Evolutionary conservation across 306 rosid species (phyloP).

Genomic region (Macrotyloma uniflorum): DNA sequence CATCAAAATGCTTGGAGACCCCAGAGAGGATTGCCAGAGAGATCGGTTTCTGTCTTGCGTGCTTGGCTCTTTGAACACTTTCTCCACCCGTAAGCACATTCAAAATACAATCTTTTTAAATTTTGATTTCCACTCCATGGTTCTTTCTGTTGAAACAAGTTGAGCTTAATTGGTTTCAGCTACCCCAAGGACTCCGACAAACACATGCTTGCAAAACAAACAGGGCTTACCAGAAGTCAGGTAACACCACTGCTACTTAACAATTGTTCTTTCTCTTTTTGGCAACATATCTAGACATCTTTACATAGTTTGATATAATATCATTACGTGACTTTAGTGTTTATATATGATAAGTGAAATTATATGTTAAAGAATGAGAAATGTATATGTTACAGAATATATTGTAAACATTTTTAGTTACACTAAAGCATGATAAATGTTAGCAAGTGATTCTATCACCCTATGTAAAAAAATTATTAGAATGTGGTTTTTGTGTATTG

Average conservation of each 20-base stretch:
- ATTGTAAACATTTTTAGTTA: too few relatives aligned
- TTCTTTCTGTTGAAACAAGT: conserved; percentile 19
- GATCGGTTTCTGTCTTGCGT: conserved; percentile 96
- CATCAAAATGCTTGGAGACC: conserved; percentile 99
- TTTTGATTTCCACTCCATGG: not conserved
- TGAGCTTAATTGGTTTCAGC: conserved; percentile 45
- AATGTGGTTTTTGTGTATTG: not conserved
- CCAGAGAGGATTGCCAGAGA: conserved; percentile 93
- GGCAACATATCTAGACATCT: not conserved
- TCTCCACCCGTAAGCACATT: conserved; percentile 85
- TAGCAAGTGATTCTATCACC: not conserved
- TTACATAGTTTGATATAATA: too few relatives aligned
- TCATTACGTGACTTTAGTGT: too few relatives aligned
- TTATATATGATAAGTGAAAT: too few relatives aligned
- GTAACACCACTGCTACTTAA: conserved; percentile 40
- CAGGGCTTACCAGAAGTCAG: conserved; percentile 98
- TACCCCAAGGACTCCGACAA: conserved; percentile 98
- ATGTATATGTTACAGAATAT: too few relatives aligned
- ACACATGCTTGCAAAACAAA: conserved; percentile 93
- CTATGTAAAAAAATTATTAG: not conserved
- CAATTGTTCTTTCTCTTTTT: not conserved
- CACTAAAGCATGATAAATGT: not conserved
- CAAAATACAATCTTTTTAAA: not conserved
- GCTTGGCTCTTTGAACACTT: conserved; percentile 99
- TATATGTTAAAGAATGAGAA: too few relatives aligned